Percentiles rank a stretch among this genome's conserved stretches.
phyloP scores from a whole-genome alignment of 495 filamentous ascomycete genomes.

The Neohortaea acidophila region DNA sequence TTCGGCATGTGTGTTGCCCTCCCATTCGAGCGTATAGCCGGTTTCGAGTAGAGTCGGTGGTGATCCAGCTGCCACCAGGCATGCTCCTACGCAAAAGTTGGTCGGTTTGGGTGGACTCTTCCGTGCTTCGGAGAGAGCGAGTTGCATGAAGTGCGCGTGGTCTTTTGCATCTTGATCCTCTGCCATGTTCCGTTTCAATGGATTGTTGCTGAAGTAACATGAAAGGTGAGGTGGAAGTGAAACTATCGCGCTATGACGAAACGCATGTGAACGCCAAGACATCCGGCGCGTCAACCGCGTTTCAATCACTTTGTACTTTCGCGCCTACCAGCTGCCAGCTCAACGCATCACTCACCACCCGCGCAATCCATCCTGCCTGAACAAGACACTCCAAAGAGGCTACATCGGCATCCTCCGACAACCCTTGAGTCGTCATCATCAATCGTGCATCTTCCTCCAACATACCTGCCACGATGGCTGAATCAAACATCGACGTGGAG shows the following conservation, averaged over 20 bases:
- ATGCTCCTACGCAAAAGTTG: constrained; percentile 84
- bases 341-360: no score
- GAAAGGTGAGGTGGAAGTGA: no score
- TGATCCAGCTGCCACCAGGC: constrained; percentile 41
- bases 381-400: no score
- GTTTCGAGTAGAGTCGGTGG: constrained; percentile 48
- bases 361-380: no score
- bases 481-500: constrained; percentile 14
- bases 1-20: constrained; percentile 91
- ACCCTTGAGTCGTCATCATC: no score
- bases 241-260: no score
- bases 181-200: no score
- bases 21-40: constrained; percentile 80
- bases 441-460: no score
- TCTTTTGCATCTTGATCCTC: constrained; percentile 15
- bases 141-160: constrained; percentile 53
- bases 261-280: background rate
- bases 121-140: constrained; percentile 57
- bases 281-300: constrained; percentile 1
- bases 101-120: constrained; percentile 71
- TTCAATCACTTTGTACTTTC: no score
- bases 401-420: no score
- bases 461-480: constrained; percentile 7
- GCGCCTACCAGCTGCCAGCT: no score
- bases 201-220: no score